These are phyloP conservation scores for Neltuma alba DNA, from an alignment of 306 rosid genomes.

Conservation along the genomic window DNA sequence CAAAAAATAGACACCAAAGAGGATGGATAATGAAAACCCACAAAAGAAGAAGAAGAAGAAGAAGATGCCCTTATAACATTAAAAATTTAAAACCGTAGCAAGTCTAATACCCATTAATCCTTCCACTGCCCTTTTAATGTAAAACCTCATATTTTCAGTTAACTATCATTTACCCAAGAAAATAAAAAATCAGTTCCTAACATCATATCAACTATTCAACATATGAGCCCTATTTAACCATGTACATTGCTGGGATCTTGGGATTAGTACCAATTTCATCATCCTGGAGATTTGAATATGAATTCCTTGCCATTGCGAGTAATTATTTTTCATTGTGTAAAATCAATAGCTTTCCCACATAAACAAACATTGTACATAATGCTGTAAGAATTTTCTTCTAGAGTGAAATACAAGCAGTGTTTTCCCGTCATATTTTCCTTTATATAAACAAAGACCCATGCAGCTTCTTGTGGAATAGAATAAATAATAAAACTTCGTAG, in stretches of 20 bases:
- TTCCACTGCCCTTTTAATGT: conserved; percentile 8
- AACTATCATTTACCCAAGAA: background rate
- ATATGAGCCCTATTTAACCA: background rate
- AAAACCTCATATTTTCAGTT: conserved; percentile 1
- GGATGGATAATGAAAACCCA: conserved; percentile 19
- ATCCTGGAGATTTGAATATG: background rate
- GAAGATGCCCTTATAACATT: conserved; percentile 21
- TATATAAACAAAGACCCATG: background rate
- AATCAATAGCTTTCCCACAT: background rate
- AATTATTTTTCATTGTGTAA: background rate
- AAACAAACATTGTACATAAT: background rate
- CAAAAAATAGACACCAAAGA: conserved; percentile 29
- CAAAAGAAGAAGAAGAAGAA: background rate
- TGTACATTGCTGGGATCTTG: background rate
- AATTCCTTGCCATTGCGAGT: background rate
- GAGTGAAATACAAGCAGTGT: no score
- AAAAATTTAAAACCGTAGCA: conserved; percentile 18
- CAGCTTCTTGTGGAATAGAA: conserved; percentile 42
- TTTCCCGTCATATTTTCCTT: background rate
- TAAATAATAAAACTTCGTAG: conserved; percentile 14
- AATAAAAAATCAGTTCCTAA: conserved; percentile 33
- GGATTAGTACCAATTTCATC: background rate
- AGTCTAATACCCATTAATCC: conserved; percentile 13
- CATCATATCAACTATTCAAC: conserved; percentile 49
- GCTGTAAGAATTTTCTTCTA: no score